Percentiles rank a stretch among this genome's conserved stretches.
phyloP scores from a whole-genome alignment of 345 rosid genomes.

The Citrus trifoliata region DNA sequence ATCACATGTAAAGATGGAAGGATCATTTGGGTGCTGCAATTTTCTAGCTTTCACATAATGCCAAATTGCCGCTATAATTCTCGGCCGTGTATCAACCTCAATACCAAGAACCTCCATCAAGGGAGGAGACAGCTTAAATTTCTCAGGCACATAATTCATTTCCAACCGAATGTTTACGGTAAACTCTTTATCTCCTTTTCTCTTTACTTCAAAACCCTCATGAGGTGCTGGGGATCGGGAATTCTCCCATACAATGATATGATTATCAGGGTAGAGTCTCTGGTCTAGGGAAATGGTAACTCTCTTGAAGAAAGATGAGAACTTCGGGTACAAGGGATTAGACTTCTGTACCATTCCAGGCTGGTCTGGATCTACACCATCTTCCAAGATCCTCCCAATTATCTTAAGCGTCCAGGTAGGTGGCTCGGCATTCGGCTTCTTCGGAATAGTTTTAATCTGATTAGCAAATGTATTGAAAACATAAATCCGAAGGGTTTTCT shows the following conservation, averaged over 20 bases:
- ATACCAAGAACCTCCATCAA: slow-evolving; percentile 94
- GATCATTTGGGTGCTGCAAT: slow-evolving; percentile 85
- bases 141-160: slow-evolving; percentile 90
- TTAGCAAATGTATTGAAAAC: slow-evolving; percentile 86
- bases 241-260: slow-evolving; percentile 82
- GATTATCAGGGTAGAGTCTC: slow-evolving; percentile 88
- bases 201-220: slow-evolving; percentile 97
- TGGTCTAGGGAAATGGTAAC: slow-evolving; percentile 84
- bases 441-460: slow-evolving; percentile 75
- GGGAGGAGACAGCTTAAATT: slow-evolving; percentile 86
- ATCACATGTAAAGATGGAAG: slow-evolving; percentile 82
- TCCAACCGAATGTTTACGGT: slow-evolving; percentile 73
- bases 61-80: slow-evolving; percentile 98
- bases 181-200: slow-evolving; percentile 94
- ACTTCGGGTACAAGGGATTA: slow-evolving; percentile 71
- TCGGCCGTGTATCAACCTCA: slow-evolving; percentile 93
- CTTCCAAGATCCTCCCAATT: slow-evolving; percentile 92
- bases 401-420: slow-evolving; percentile 95
- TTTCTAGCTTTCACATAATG: slow-evolving; percentile 98
- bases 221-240: slow-evolving; percentile 88
- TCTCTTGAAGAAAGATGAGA: slow-evolving; percentile 92
- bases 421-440: slow-evolving; percentile 82
- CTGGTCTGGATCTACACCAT: slow-evolving; percentile 90
- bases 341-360: slow-evolving; percentile 76
- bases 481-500: slow-evolving; percentile 88